phyloP scores from a whole-genome alignment of 2,329 filamentous ascomycete species.

The Cladosporium sp. region DNA sequence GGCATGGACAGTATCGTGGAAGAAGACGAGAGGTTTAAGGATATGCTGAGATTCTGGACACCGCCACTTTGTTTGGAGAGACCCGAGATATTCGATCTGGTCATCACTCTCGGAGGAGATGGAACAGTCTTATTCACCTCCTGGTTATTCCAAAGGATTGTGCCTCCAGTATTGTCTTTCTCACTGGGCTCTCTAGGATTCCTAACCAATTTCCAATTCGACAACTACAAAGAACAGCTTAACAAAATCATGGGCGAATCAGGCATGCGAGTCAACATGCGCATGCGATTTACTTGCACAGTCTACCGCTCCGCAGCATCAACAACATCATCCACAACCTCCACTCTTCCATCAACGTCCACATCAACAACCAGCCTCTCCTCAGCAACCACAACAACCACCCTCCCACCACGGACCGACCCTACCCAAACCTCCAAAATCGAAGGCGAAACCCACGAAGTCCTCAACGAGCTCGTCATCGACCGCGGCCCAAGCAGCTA shows the following conservation, averaged over 20 bases:
- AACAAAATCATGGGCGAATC: slow-evolving; percentile 87
- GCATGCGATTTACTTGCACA: slow-evolving; percentile 98
- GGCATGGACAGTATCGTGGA: slow-evolving; percentile 68
- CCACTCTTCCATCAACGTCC: slow-evolving; percentile 24
- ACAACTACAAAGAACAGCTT: slow-evolving; percentile 80
- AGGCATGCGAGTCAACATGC: slow-evolving; percentile 94
- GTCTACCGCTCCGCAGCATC: slow-evolving; percentile 67
- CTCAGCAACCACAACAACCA: slow-evolving; percentile 20
- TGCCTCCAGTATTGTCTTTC: slow-evolving; percentile 80
- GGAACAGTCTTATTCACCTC: slow-evolving; percentile 85
- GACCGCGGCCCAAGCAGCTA: slow-evolving; percentile 95
- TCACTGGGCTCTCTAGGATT: slow-evolving; percentile 83
- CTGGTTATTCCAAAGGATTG: slow-evolving; percentile 87
- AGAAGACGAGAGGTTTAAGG: slow-evolving; percentile 69
- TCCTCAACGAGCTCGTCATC: slow-evolving; percentile 97
- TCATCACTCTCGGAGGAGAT: slow-evolving; percentile 81
- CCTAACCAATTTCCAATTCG: slow-evolving; percentile 82
- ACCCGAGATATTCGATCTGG: slow-evolving; percentile 92
- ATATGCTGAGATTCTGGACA: slow-evolving; percentile 93
- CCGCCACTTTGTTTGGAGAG: slow-evolving; percentile 91
- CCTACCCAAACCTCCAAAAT: slow-evolving; percentile 56
- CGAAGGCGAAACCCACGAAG: slow-evolving; percentile 94
- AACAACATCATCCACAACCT: slow-evolving; percentile 22
- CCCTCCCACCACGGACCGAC: slow-evolving; percentile 11
- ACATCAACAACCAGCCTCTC: slow-evolving; percentile 29